Evolutionary conservation across 2,329 filamentous ascomycete species (phyloP).

Genomic region (Macrophomina phaseolina): DNA sequence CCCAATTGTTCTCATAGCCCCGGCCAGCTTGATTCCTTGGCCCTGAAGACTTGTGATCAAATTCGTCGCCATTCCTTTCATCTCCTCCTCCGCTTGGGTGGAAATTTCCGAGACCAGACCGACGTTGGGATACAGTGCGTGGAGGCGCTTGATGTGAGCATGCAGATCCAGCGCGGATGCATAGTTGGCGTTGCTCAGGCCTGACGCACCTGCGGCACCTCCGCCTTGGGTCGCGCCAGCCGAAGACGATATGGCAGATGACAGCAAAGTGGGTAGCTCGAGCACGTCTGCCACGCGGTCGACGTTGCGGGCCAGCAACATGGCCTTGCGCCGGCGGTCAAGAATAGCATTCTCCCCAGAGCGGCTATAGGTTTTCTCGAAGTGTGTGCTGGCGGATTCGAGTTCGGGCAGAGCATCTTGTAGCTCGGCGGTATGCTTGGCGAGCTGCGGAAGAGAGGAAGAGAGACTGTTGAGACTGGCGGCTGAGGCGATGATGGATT

Average conservation of each 20-base stretch:
- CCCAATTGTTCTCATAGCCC: constrained; percentile 86
- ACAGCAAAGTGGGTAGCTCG: constrained; percentile 84
- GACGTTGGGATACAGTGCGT: constrained; percentile 81
- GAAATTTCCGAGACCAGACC: constrained; percentile 75
- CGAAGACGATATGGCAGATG: constrained; percentile 72
- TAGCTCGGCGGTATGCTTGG: constrained; percentile 69
- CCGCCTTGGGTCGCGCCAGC: constrained; percentile 51
- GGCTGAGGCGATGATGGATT: constrained; percentile 80
- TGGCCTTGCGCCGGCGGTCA: constrained; percentile 75
- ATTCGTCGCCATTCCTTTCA: constrained; percentile 86
- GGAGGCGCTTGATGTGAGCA: constrained; percentile 87
- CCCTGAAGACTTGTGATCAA: constrained; percentile 78
- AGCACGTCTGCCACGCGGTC: constrained; percentile 90
- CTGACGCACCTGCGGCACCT: constrained; percentile 41
- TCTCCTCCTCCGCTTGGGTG: constrained; percentile 80
- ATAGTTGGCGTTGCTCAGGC: constrained; percentile 69
- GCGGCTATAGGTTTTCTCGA: constrained; percentile 83
- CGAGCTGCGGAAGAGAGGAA: constrained; percentile 73
- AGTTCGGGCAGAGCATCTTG: constrained; percentile 76
- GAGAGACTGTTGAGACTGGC: constrained; percentile 76
- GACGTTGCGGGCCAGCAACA: constrained; percentile 83
- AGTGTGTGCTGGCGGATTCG: constrained; percentile 77
- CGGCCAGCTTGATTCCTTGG: constrained; percentile 83
- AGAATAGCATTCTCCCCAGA: constrained; percentile 68
- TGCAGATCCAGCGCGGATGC: constrained; percentile 89